Evolutionary conservation across 768 basidiomycete genomes (phyloP).

Genomic region (Infundibulicybe gibba): DNA sequence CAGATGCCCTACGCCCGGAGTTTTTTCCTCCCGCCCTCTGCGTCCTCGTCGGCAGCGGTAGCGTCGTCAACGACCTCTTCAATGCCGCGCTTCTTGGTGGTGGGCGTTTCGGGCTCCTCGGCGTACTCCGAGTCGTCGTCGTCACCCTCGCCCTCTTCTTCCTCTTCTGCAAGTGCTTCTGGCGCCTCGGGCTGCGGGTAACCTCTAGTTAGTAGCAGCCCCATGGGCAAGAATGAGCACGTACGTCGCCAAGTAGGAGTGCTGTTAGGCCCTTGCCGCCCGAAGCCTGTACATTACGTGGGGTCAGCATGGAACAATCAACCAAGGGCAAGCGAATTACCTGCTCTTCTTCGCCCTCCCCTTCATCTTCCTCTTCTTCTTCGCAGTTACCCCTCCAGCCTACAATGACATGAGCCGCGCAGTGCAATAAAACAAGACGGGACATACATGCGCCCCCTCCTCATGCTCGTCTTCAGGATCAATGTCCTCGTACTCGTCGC

Average conservation of each 20-base stretch:
- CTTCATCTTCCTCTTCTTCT: not conserved
- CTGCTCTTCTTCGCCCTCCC: not conserved
- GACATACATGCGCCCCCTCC: not conserved
- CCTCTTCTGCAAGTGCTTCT: not conserved
- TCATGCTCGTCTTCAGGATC: not conserved
- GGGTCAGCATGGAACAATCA: not conserved
- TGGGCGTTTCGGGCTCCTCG: not conserved
- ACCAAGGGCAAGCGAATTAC: not conserved
- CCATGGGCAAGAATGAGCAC: no score
- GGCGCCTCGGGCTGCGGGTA: not conserved
- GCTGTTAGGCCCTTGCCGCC: not conserved
- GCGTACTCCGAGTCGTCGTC: not conserved
- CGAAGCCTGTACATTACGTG: not conserved
- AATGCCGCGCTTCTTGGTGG: not conserved
- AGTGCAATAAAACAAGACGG: no score
- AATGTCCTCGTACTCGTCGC: not conserved
- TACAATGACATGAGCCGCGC: no score
- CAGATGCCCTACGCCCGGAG: no score
- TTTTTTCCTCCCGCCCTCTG: no score
- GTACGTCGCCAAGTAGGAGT: not conserved
- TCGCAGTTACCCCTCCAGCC: no score
- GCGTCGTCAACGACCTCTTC: not conserved
- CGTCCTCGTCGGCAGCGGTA: no score
- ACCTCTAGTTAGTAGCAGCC: no score
- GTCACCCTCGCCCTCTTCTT: not conserved